Base-by-base conservation (phyloP, 1,139 yeast genomes). In the Nakaseomyces uthaithaninus region DNA sequence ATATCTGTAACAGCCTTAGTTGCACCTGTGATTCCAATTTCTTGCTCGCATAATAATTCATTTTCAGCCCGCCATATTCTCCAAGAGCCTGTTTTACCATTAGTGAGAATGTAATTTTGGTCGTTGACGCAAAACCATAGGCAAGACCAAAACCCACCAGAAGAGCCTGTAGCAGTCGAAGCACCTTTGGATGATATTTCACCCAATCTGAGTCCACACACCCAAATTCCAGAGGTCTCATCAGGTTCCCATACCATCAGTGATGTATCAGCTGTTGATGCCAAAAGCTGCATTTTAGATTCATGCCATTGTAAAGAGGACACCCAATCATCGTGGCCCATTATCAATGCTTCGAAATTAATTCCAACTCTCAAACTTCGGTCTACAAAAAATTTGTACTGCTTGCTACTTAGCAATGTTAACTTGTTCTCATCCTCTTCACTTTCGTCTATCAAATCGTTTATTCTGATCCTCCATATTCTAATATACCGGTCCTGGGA, bases 261-360 rank as follows among this genome's bases (percentile, higher is more conserved):
- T 1, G 95, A 85, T 0, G 96, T 83, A 57, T 93, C 98, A 0
- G 97, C 94, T 40, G 95, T 84, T 1, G 95, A 79, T 0, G 96
- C 85, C 35, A 93, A 65, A 20, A 91, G 67, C 50, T 74, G 77
- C 18, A 76, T 58, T 43, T 74, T 71, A 4, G 64, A 55, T 19
- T 82, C 80, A 53, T 82, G 84, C 97, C 98, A 93, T 42, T 72
- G 69, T 35, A 91, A 67, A 7, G 87, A 79, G 10, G 91, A 77
- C 22, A 93, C 80, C 98, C 98, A 93, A 61, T 93, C 99, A 58
- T 93, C 99, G 60, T 93, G 98, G 8, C 98, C 98, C 82, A 91
- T 81, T 24, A 93, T 77, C 47, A 93, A 72, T 0, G 98, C 96
- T 57, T 93, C 98, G 57, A 87, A 87, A 48, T 77, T 77, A 44